Evolutionary conservation across 2,329 filamentous ascomycete genomes (phyloP), one percentile per base, ranked within the genome.

Genomic region (Cytospora piceicola): DNA sequence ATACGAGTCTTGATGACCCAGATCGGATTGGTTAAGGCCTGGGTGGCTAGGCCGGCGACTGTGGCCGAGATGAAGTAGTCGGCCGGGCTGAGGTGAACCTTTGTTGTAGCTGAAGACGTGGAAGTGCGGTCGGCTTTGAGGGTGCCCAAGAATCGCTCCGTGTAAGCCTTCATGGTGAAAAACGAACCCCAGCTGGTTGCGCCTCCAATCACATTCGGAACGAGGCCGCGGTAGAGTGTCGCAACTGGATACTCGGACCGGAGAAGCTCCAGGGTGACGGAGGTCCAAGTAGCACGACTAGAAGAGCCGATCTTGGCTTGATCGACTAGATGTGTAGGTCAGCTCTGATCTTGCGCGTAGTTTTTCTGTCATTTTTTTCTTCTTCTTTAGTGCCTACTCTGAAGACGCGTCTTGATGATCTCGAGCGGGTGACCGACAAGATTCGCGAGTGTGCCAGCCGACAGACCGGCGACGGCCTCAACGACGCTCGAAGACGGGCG

Each of bases 1-100:
- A 99, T 98, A 69, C 95, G 90, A 11, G 94, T 98, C 82, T 98
- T 98, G 76, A 99, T 88, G 3, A 99, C 95, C 95, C 95, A 99
- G 72, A 99, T 89, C 2, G 95, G 95, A 75, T 98, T 98, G 34
- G 95, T 98, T 70, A 94, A 83, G 34, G 92, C 79, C 53, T 94
- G 90, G 1, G 93, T 96, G 51, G 92, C 77, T 22, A 90, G 82
- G 34, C 94, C 94, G 70, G 84, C 81, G 32, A 83, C 73, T n/a
- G 81, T 91, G 39, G 91, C 94, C 4, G 93, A 88, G 56, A 90
- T 73, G 75, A 97, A 94, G 80, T 94, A 97, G 77, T 97, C 93
- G 30, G 82, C 81, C 7, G 87, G 85, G 3, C 83, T 78, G 39
- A 92, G 80, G 6, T 32, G 29, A 32, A 70, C 51, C 74, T 73